Percentiles rank a stretch among this genome's conserved stretches.
Conservation (phyloP, 75 land plant species). For the Pinus tabuliformis region DNA sequence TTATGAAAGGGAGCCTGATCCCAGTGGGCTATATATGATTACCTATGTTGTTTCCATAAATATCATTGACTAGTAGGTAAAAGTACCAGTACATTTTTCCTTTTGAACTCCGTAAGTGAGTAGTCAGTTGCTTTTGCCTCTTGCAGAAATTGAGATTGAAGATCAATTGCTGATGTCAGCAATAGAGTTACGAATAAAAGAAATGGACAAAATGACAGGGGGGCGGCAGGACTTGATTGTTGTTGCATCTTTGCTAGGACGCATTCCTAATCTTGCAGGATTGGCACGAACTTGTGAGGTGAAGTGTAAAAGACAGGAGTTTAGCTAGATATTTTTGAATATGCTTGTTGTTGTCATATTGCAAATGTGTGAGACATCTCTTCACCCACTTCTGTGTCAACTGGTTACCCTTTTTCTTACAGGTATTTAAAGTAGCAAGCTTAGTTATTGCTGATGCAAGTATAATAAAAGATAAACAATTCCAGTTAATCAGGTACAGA, state of each 20-base stretch:
- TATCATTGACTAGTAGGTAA: not conserved
- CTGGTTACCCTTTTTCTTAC: constrained; percentile 1
- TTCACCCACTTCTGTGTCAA: not conserved
- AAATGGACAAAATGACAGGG: constrained; percentile 38
- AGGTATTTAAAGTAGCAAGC: constrained; percentile 83
- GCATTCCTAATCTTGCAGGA: constrained; percentile 95
- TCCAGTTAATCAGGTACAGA: constrained; percentile 80
- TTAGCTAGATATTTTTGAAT: not conserved
- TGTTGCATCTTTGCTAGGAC: constrained; percentile 80
- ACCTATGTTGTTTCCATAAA: not conserved
- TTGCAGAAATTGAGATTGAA: constrained; percentile 60
- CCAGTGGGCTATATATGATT: not conserved
- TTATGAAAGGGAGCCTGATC: not conserved
- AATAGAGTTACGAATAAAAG: constrained; percentile 39
- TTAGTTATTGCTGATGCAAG: constrained; percentile 70
- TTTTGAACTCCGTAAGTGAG: not conserved
- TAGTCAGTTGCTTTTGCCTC: not conserved
- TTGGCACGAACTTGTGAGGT: constrained; percentile 98
- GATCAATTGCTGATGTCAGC: constrained; percentile 41
- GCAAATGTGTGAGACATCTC: not conserved
- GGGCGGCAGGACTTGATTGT: constrained; percentile 73
- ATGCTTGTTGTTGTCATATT: not conserved
- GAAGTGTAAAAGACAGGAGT: not conserved
- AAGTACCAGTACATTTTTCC: not conserved
- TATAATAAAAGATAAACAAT: constrained; percentile 75